Percentiles rank a stretch among this genome's conserved stretches.
Evolutionary conservation across 2,329 filamentous ascomycete genomes (phyloP).

Genomic region (Tolypocladium pustulatum): DNA sequence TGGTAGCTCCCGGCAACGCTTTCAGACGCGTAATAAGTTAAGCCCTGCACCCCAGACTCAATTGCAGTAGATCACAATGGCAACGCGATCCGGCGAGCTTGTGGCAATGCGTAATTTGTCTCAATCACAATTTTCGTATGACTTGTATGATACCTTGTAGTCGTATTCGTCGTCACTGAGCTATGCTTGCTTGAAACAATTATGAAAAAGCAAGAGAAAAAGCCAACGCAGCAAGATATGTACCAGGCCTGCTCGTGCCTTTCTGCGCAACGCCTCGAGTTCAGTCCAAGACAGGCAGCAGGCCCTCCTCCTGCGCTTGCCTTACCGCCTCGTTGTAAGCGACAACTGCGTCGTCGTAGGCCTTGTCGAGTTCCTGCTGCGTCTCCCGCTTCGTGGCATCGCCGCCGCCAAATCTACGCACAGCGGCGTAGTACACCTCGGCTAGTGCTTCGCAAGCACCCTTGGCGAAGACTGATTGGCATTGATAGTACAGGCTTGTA

Average conservation of each 20-base stretch:
- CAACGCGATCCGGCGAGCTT: not conserved
- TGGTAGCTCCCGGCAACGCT: not conserved
- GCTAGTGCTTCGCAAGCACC: constrained; percentile 22
- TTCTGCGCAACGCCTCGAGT: not conserved
- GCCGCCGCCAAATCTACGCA: constrained; percentile 23
- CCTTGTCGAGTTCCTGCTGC: constrained; percentile 12
- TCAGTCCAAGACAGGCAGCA: constrained; percentile 12
- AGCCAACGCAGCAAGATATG: not conserved
- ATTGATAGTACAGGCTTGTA: constrained; percentile 25
- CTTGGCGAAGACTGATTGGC: constrained; percentile 9
- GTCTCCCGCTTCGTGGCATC: constrained; percentile 18
- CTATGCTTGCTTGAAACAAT: not conserved
- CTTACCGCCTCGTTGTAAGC: constrained; percentile 23
- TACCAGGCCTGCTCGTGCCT: not conserved
- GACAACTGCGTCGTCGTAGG: constrained; percentile 23
- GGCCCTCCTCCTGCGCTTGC: constrained; percentile 23
- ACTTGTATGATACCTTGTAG: not conserved
- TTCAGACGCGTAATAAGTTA: not conserved
- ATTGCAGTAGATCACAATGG: not conserved
- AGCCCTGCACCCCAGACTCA: not conserved
- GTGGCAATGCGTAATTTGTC: not conserved
- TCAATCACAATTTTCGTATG: not conserved
- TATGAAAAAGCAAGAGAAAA: not conserved
- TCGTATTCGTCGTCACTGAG: not conserved
- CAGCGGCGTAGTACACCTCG: constrained; percentile 29